These are phyloP conservation scores for Agaricales sp. DNA, from an alignment of 1,284 basidiomycete genomes.

Conservation along the genomic window DNA sequence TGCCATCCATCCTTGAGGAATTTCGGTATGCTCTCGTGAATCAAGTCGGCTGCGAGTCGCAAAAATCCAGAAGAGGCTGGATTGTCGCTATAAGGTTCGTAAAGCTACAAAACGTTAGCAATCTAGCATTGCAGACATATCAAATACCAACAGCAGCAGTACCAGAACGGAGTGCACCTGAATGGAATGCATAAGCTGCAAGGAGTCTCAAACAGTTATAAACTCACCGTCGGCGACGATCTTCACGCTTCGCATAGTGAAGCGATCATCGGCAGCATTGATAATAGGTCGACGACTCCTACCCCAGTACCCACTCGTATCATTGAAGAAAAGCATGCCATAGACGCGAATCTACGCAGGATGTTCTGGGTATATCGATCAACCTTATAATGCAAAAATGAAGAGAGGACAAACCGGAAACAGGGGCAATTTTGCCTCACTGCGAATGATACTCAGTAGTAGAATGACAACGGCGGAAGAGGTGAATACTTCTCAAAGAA, in stretches of 20 bases:
- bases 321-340: neutral
- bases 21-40: neutral
- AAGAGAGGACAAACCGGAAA: neutral
- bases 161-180: neutral
- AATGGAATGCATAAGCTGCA: constrained; percentile 5
- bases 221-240: neutral
- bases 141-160: neutral
- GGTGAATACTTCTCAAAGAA: neutral
- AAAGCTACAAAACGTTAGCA: neutral
- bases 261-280: neutral
- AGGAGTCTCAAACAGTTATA: constrained; percentile 3
- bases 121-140: neutral
- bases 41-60: neutral
- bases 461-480: neutral
- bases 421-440: neutral
- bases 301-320: neutral
- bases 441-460: neutral
- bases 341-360: neutral
- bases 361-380: neutral
- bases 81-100: neutral
- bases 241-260: neutral
- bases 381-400: neutral
- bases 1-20: neutral
- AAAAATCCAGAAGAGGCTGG: neutral
- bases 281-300: neutral